Evolutionary conservation across 345 rosid species (phyloP).

Genomic region (Nephelium lappaceum): DNA sequence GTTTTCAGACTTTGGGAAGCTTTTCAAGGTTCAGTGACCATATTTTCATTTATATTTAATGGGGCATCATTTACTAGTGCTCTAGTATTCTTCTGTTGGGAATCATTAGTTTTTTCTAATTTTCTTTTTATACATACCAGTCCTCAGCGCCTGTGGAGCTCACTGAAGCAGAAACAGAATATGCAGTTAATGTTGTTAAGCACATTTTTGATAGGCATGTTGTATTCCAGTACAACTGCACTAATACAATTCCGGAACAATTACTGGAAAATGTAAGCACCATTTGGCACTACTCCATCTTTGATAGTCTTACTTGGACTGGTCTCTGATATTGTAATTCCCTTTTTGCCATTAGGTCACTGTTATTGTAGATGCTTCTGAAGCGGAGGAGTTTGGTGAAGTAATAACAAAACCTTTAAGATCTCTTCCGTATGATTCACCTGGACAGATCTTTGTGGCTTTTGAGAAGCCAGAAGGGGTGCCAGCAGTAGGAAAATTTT

Average conservation of each 20-base stretch:
- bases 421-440: conserved; percentile 90
- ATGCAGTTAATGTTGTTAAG: conserved; percentile 89
- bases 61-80: neutral
- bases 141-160: conserved; percentile 90
- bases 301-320: conserved; percentile 6
- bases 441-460: conserved; percentile 89
- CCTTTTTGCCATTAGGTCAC: conserved; percentile 56
- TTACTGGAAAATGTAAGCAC: conserved; percentile 82
- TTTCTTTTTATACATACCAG: conserved; percentile 40
- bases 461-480: conserved; percentile 87
- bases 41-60: conserved; percentile 14
- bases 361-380: conserved; percentile 90
- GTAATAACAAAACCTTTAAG: conserved; percentile 65
- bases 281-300: conserved; percentile 11
- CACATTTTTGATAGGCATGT: conserved; percentile 88
- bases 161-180: conserved; percentile 98
- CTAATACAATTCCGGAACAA: conserved; percentile 93
- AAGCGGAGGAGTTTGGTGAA: conserved; percentile 84
- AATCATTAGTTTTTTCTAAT: conserved; percentile 24
- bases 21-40: conserved; percentile 71
- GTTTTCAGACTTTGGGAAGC: conserved; percentile 80
- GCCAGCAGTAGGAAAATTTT: conserved; percentile 85
- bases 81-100: conserved; percentile 1
- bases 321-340: conserved; percentile 17
- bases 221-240: conserved; percentile 96